phyloP scores from a whole-genome alignment of 202 grass and related monocot genomes.

The Setaria italica region DNA sequence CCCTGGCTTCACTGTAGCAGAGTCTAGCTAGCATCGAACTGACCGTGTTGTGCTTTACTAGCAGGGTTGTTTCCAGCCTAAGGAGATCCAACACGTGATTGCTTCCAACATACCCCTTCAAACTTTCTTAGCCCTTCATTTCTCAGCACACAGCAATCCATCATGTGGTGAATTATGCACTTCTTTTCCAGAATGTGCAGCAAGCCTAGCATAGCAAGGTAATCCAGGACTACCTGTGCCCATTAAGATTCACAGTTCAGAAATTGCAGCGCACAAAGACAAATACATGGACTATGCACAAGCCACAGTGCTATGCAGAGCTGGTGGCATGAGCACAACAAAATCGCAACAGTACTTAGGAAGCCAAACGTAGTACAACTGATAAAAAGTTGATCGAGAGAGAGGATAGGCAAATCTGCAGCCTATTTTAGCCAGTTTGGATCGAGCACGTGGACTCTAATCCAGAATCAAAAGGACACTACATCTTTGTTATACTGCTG shows the following conservation, averaged over 20 bases:
- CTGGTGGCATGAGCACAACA: neutral
- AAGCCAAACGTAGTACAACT: neutral
- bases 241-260: neutral
- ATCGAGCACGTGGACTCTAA: neutral
- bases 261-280: conserved; percentile 24
- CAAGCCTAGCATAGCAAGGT: conserved; percentile 21
- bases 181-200: neutral
- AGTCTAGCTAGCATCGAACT: neutral
- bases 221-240: conserved; percentile 11
- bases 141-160: neutral
- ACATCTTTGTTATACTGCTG: neutral
- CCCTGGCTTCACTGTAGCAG: neutral
- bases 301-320: neutral
- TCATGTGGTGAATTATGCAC: neutral
- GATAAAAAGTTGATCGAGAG: neutral
- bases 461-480: conserved; percentile 10
- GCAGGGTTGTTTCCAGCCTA: neutral
- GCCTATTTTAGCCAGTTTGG: neutral
- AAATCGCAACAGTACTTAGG: neutral
- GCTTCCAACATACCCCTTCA: too few species aligned
- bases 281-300: conserved; percentile 20
- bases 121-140: conserved; percentile 22
- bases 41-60: neutral
- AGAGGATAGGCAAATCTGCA: neutral
- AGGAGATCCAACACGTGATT: neutral